Evolutionary conservation across 768 basidiomycete species (phyloP).

Genomic region (Erythrobasidium yunnanense): DNA sequence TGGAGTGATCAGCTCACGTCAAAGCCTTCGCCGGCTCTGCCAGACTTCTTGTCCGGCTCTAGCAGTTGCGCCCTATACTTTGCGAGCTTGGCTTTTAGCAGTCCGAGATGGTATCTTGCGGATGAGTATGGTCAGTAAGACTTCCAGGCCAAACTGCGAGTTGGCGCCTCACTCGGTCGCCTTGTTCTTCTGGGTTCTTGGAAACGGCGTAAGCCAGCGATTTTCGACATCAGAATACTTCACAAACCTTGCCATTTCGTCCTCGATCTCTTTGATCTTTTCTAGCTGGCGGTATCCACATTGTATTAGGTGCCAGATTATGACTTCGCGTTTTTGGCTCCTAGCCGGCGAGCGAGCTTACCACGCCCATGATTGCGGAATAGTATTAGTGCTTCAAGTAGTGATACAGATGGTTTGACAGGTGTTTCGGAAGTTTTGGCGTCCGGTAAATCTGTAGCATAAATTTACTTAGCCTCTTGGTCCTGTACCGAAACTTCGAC

Average conservation of each 20-base stretch:
- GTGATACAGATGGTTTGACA: not conserved
- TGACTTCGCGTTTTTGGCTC: too few relatives aligned
- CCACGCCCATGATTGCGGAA: slow-evolving; percentile 12
- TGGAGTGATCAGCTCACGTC: too few relatives aligned
- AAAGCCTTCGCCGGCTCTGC: slow-evolving; percentile 32
- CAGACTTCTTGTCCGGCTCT: slow-evolving; percentile 65
- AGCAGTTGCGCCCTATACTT: slow-evolving; percentile 75
- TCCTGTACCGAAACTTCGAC: too few relatives aligned
- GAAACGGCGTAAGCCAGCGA: slow-evolving; percentile 78
- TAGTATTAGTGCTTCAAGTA: not conserved
- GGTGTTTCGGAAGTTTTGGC: too few relatives aligned
- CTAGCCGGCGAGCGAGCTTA: not conserved
- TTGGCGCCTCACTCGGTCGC: slow-evolving; percentile 43
- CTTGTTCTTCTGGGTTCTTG: slow-evolving; percentile 83
- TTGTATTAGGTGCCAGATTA: not conserved
- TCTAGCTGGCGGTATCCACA: not conserved
- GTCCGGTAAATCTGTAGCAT: too few relatives aligned
- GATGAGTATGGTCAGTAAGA: not conserved
- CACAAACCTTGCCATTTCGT: not conserved
- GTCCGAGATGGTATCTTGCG: slow-evolving; percentile 31
- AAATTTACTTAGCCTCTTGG: too few relatives aligned
- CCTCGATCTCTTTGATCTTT: slow-evolving; percentile 26
- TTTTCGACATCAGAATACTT: not conserved
- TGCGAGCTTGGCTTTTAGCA: slow-evolving; percentile 86
- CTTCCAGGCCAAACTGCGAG: not conserved